These are phyloP conservation scores for Triangularia setosa DNA, from an alignment of 2,329 filamentous ascomycete species.

Conservation along the genomic window DNA sequence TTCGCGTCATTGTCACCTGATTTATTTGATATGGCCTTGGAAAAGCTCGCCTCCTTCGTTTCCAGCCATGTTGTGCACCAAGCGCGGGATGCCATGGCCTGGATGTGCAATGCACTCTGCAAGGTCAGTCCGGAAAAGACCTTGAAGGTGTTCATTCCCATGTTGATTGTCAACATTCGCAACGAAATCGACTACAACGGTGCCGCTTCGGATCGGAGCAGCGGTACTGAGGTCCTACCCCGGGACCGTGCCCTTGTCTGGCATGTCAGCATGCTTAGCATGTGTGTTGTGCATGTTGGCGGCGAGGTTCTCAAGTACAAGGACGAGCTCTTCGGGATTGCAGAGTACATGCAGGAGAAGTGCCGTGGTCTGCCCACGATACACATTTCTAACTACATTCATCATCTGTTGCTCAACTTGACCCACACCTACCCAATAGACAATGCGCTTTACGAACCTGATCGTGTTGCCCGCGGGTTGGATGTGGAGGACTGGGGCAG, in stretches of 20 bases:
- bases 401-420: conserved; percentile 90
- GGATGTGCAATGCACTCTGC: conserved; percentile 93
- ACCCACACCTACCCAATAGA: conserved; percentile 93
- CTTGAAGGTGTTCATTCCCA: conserved; percentile 82
- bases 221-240: conserved; percentile 87
- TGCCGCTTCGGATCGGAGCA: conserved; percentile 89
- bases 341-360: conserved; percentile 92
- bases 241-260: conserved; percentile 90
- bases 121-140: conserved; percentile 95
- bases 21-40: conserved; percentile 84
- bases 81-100: conserved; percentile 95
- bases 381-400: conserved; percentile 95
- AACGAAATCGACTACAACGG: conserved; percentile 97
- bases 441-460: conserved; percentile 80
- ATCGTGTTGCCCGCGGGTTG: conserved; percentile 65
- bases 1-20: conserved; percentile 89
- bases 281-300: conserved; percentile 96
- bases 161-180: conserved; percentile 85
- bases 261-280: conserved; percentile 95
- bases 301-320: conserved; percentile 85
- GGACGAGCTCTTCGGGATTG: conserved; percentile 83
- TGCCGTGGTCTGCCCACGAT: conserved; percentile 92
- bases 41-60: conserved; percentile 90
- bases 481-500: conserved; percentile 81
- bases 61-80: conserved; percentile 94